Base-by-base conservation (phyloP, 2,329 filamentous ascomycete genomes). In the Colletotrichum orchidophilum region DNA sequence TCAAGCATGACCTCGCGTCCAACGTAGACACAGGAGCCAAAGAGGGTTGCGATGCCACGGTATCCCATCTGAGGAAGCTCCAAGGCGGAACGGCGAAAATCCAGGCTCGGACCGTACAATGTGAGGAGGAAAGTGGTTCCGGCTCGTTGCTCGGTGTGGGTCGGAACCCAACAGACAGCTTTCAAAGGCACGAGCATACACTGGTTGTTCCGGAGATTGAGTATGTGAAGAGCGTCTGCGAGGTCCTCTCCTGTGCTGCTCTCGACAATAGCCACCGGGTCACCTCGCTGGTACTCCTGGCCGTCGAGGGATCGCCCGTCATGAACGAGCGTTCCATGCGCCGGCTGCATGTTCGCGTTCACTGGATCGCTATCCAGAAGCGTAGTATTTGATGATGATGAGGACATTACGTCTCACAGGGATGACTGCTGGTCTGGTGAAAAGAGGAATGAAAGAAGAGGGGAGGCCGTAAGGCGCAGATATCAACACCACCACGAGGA, bases 101-200 rank as follows among this genome's bases (percentile, higher is more conserved):
- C 66, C n/a, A 69, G 61, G 54, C 26, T 66, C 7, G 54, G 54
- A 5, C 70, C 70, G 61, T 70, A 72, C n/a, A 72, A 24, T 6
- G 70, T 72, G 35, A 72, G 61, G 24, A 72, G 31, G 42, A 70
- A 72, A 11, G 66, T 72, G 24, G 66, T 62, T 21, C 70, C 70
- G 15, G 70, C 65, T 50, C 70, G 66, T 57, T 72, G 66, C 57
- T 72, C 70, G n/a, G 46, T 65, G 57, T 74, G 63, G n/a, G 71
- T 67, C 24, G 73, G 71, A 42, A 74, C 33, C 73, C 73, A 74
- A 57, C 71, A 74, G 9, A 73, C 67, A 21, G 67, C 61, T 33
- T 58, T 57, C 18, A 68, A 42, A 26, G 55, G 57, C 4, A 74
- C 55, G 26, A 71, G 52, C 55, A 74, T 74, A 55, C 29, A 66